These are phyloP conservation scores for Neospora caninum DNA, from an alignment of 169 alveolate genomes.

Conservation along the genomic window DNA sequence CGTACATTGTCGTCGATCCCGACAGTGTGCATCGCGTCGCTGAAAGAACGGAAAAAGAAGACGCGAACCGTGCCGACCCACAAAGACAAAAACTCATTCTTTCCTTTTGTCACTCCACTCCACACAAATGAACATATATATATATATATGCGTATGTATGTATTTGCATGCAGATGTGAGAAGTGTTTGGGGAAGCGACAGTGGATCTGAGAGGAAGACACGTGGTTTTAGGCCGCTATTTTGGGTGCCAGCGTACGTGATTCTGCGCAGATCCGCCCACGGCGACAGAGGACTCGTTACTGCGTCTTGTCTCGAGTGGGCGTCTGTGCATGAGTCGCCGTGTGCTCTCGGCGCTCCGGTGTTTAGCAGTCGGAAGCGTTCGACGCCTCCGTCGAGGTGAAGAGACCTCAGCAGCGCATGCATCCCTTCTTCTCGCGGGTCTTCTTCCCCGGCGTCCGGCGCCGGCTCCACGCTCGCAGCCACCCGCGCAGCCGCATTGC, in stretches of 20 bases:
- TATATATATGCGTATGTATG: too few relatives aligned
- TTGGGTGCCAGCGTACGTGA: neutral
- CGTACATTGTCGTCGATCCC: neutral
- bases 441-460: neutral
- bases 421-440: neutral
- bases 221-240: too few relatives aligned
- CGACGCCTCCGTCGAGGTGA: neutral
- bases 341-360: neutral
- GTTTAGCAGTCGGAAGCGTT: neutral
- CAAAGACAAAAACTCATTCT: too few relatives aligned
- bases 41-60: neutral
- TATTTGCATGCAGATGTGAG: too few relatives aligned
- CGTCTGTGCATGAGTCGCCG: neutral
- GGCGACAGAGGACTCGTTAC: neutral
- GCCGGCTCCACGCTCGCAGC: neutral
- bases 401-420: neutral
- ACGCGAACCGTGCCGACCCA: too few relatives aligned
- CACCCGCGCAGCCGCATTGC: constrained; percentile 54
- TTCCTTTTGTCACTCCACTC: too few relatives aligned
- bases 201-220: too few relatives aligned
- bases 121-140: too few relatives aligned
- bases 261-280: neutral
- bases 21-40: neutral
- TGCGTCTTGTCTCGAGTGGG: neutral
- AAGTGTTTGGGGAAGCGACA: too few relatives aligned